Conservation (phyloP, 1,284 basidiomycete genomes). For the Pyrrhoderma noxium region DNA sequence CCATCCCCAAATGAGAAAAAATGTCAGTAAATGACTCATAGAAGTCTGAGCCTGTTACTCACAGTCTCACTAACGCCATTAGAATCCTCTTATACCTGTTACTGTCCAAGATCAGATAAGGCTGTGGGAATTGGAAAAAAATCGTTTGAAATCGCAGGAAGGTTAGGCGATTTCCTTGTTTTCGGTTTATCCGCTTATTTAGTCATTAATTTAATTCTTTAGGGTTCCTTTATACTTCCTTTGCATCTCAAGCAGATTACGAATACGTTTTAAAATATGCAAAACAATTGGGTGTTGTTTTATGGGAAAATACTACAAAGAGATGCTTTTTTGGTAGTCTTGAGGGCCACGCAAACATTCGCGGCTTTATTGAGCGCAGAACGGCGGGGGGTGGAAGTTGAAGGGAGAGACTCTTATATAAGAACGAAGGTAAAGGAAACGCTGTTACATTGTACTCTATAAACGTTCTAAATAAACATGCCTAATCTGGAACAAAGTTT, state of each 20-base stretch:
- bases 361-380: slow-evolving; percentile 71
- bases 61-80: slow-evolving; percentile 8
- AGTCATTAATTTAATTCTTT: slow-evolving; percentile 6
- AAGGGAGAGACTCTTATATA: background rate
- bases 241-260: slow-evolving; percentile 81
- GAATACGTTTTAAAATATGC: slow-evolving; percentile 84
- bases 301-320: slow-evolving; percentile 68
- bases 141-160: slow-evolving; percentile 82
- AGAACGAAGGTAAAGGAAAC: background rate
- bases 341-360: slow-evolving; percentile 74
- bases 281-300: slow-evolving; percentile 69
- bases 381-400: slow-evolving; percentile 28
- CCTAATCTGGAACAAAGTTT: background rate
- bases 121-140: slow-evolving; percentile 95
- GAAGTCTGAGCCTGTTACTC: background rate
- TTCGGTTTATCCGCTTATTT: slow-evolving; percentile 20
- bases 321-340: slow-evolving; percentile 79
- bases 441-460: slow-evolving; percentile 1
- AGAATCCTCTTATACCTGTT: slow-evolving; percentile 88
- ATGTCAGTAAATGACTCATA: slow-evolving; percentile 43
- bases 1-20: slow-evolving; percentile 96
- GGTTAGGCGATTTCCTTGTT: slow-evolving; percentile 40
- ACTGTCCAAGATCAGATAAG: slow-evolving; percentile 98
- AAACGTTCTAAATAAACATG: no score
- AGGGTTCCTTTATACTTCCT: slow-evolving; percentile 87